Base-by-base conservation (phyloP, 257 asterid species). In the Capsicum pubescens region DNA sequence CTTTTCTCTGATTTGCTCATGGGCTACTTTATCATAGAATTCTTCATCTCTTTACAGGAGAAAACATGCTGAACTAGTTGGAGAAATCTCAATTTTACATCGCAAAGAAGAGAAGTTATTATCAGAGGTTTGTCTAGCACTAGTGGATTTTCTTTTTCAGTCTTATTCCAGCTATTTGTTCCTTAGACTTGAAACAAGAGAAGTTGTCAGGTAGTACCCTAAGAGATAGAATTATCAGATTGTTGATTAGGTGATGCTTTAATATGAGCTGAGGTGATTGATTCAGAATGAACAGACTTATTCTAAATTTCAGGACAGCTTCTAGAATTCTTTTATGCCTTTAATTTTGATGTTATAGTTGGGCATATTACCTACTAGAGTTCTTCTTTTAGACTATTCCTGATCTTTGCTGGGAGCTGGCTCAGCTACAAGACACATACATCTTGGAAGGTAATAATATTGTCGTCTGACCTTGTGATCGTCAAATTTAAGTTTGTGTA, bases 401-500 rank as follows among this genome's bases (percentile, higher is more conserved):
- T 80, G 98, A 91, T 90, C 93, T 96, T 85, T 96, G 99, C 87
- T 94, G 97, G 95, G 98, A 94, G 95, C 91, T 96, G 82, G 99
- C 99, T 77, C 98, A 94, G 91, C 91, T 96, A 58, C 99, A 96
- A 85, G 99, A 96, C 91, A 96, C 99, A 16, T 93, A 96, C 89
- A 94, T 96, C 85, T 88, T 96, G 91, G 98, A 96, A 91, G 99
- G 98, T 93, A 91, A 77, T 56, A 2, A 12, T 82, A 32, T 79
- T 85, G 74, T 79, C 16, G 55, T 46, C 52, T 26, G 35, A 42
- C 66, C 6, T 0, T 54, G 78, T 2, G 59, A 26, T 17, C 54
- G 5, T 46, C n/a, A 68, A 13, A 68, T 54, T 35, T 35, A 52
- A 3, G 9, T 59, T 88, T 54, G 77, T 64, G 77, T 82, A 66